Base-by-base conservation (phyloP, 805 yeast species). In the Candida chauliodis region DNA sequence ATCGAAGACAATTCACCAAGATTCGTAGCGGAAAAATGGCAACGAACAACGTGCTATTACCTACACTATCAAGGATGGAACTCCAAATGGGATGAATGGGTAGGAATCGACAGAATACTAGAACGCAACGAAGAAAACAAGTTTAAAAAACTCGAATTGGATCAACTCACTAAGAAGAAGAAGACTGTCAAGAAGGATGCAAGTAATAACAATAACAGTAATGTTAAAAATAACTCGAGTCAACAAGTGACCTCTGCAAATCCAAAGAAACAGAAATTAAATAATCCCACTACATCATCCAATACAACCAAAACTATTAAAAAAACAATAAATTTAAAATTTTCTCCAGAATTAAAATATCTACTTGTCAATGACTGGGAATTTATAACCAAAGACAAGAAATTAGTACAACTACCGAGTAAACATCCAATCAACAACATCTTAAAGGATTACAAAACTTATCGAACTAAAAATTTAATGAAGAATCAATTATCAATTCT, bases 1-100 rank as follows among this genome's bases (percentile, higher is more conserved):
- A 51, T 63, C 10, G 66, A 62, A 15, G 56, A 53, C 15, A 41
- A 46, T 8, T 37, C 40, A 17, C 43, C 48, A 6, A 40, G 34
- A 20, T 41, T 32, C 22, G 32, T 34, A 9, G 34, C 34, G 3
- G 35, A 36, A n/a, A 42, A 51, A 30, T 46, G 50, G 34, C 51
- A 53, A 13, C 43, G 57, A 27, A 63, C 61, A 10, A 55, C 48
- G 11, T 50, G 52, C n/a, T 90, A 79, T 59, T 80, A 69, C 48
- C 77, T 91, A 13, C 99, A 93, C 55, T 91, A 91, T 60, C 84
- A 82, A 49, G 98, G 99, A 2, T 91, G 99, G 99, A 91, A 90
- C 53, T 61, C 81, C 13, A 80, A 89, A 42, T 91, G 96, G 96
- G 98, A 91, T 56, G 99, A 91, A 59, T 91, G 99, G 99, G 91